Percentiles rank a stretch among this genome's conserved stretches.
Conservation (phyloP, 371 early-diverging fungal genomes). For the Apophysomyces sp. region DNA sequence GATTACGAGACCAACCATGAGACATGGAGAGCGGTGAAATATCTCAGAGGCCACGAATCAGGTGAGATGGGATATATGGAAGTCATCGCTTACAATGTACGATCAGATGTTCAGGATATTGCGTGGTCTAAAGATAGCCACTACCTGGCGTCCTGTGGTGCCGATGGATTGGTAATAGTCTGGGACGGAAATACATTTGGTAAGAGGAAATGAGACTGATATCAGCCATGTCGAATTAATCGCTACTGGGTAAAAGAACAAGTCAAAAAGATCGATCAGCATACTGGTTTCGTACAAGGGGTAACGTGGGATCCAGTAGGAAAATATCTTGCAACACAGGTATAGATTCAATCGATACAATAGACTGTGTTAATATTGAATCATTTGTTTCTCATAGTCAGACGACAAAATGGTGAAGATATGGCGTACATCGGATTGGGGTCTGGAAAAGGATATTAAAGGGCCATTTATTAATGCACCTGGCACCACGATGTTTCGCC, state of each 20-base stretch:
- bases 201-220: constrained; percentile 20
- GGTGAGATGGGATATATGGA: constrained; percentile 35
- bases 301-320: constrained; percentile 96
- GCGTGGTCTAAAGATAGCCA: constrained; percentile 91
- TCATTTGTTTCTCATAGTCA: constrained; percentile 47
- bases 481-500: constrained; percentile 85
- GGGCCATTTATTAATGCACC: constrained; percentile 78
- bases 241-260: constrained; percentile 39
- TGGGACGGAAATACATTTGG: constrained; percentile 87
- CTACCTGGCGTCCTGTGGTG: constrained; percentile 89
- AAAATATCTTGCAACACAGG: constrained; percentile 90
- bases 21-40: constrained; percentile 75
- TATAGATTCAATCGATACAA: constrained; percentile 20
- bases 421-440: constrained; percentile 90
- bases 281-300: constrained; percentile 94
- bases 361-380: not conserved
- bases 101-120: constrained; percentile 87
- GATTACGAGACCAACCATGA: constrained; percentile 65
- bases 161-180: constrained; percentile 81
- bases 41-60: constrained; percentile 92
- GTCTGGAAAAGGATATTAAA: constrained; percentile 66
- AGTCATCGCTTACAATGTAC: not conserved
- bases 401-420: constrained; percentile 91
- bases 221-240: not conserved
- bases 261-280: constrained; percentile 67